A percentile compares a stretch with the other conserved stretches of the same genome.
phyloP scores from a whole-genome alignment of 2,329 filamentous ascomycete species.

The Scedosporium dehoogii region DNA sequence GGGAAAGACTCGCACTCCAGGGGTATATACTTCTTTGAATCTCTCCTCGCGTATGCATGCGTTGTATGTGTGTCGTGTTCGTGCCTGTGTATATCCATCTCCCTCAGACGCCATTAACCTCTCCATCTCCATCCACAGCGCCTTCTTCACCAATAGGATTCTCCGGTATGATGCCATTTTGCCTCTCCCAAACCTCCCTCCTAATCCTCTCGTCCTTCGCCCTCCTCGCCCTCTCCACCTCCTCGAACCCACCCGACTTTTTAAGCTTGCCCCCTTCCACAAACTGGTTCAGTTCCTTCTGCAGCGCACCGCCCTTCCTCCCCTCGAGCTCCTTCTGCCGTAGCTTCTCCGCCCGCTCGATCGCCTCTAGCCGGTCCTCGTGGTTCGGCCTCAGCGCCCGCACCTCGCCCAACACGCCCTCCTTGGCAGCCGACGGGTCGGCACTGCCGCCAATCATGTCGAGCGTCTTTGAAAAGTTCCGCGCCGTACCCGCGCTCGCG shows the following conservation, averaged over 20 bases:
- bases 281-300: conserved; percentile 75
- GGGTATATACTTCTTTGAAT: conserved; percentile 3
- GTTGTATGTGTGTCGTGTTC: neutral
- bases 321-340: conserved; percentile 80
- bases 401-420: conserved; percentile 85
- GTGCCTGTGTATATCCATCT: neutral
- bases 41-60: neutral
- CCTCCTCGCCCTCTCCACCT: conserved; percentile 75
- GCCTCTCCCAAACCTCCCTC: conserved; percentile 64
- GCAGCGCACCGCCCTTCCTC: conserved; percentile 64
- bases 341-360: conserved; percentile 90
- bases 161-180: conserved; percentile 39
- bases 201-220: conserved; percentile 80
- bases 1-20: neutral
- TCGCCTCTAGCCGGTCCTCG: conserved; percentile 84
- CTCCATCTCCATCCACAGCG: neutral
- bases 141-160: conserved; percentile 2
- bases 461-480: conserved; percentile 46
- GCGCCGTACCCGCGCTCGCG: conserved; percentile 38
- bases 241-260: conserved; percentile 91
- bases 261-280: conserved; percentile 87
- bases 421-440: conserved; percentile 73
- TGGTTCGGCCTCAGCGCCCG: conserved; percentile 91
- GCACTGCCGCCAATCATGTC: conserved; percentile 37
- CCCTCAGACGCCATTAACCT: neutral